phyloP scores from a whole-genome alignment of 441 rosid species.

The Euphorbia celastroides region DNA sequence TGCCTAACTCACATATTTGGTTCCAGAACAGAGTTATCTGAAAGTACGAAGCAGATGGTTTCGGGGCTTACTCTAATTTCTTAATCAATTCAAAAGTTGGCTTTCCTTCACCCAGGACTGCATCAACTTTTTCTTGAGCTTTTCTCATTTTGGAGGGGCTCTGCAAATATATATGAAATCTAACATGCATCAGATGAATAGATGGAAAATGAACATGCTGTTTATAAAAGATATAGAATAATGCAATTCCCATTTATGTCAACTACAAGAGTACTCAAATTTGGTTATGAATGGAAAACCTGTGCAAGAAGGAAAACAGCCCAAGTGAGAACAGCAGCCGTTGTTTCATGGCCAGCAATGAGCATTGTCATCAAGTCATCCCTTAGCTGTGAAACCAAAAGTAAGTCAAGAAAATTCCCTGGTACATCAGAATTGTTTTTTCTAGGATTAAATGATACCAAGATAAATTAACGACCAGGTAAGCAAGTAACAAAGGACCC shows the following conservation, averaged over 20 bases:
- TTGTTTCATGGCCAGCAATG: conserved; percentile 95
- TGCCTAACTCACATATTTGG: neutral
- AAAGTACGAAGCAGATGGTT: conserved; percentile 2
- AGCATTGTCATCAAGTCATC: conserved; percentile 97
- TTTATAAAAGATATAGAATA: neutral
- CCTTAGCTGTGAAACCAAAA: conserved; percentile 51
- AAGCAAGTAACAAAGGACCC: neutral
- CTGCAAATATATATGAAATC: conserved; percentile 43
- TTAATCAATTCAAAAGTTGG: conserved; percentile 67
- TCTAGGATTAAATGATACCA: too few relatives aligned
- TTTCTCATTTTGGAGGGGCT: conserved; percentile 70
- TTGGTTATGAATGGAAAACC: conserved; percentile 37
- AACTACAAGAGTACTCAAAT: conserved; percentile 7
- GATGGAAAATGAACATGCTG: neutral
- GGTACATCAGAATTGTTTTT: too few relatives aligned
- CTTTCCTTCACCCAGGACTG: conserved; percentile 55
- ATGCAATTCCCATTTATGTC: neutral
- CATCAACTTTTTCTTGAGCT: conserved; percentile 84
- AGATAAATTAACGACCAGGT: neutral
- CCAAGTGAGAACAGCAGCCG: conserved; percentile 98
- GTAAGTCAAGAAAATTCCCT: too few relatives aligned
- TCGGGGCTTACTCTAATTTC: conserved; percentile 57
- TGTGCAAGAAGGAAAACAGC: conserved; percentile 87
- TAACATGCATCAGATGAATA: too few relatives aligned
- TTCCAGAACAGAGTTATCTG: conserved; percentile 5